These are phyloP conservation scores for Eremochloa ophiuroides DNA, from an alignment of 176 grass and related monocot genomes.

Conservation along the genomic window DNA sequence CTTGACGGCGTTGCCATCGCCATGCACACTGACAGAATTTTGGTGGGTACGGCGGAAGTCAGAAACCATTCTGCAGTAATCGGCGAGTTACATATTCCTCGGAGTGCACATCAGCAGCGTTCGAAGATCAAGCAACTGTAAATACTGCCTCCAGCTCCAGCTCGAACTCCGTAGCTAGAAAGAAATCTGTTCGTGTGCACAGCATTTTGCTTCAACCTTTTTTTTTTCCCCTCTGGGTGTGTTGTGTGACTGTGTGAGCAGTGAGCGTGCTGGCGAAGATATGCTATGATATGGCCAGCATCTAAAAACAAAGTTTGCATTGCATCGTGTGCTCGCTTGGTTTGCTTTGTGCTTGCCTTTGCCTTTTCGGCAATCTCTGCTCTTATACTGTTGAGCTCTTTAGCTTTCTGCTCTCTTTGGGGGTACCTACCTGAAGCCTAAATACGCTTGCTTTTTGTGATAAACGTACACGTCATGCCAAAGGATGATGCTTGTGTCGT, in stretches of 20 bases:
- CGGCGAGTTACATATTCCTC: not conserved
- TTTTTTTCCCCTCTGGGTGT: not conserved
- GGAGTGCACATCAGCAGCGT: not conserved
- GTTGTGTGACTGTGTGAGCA: conserved; percentile 9
- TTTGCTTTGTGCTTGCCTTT: conserved; percentile 31
- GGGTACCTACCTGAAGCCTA: not conserved
- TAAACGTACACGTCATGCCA: not conserved
- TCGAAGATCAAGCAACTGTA: conserved; percentile 10
- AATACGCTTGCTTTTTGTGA: not conserved
- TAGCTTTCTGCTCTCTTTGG: conserved; percentile 19
- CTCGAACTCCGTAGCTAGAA: not conserved
- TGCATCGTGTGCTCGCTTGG: not conserved
- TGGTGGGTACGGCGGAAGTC: not conserved
- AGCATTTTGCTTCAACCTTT: not conserved
- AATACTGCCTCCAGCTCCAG: not conserved
- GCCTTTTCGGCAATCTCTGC: conserved; percentile 28
- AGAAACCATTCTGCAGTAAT: not conserved
- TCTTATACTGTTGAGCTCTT: conserved; percentile 1
- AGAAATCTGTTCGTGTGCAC: not conserved
- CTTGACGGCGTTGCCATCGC: not conserved
- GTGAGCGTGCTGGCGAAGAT: conserved; percentile 31
- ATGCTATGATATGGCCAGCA: conserved; percentile 26
- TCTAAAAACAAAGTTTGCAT: conserved; percentile 15
- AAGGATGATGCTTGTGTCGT: not conserved
- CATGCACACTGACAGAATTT: conserved; percentile 9